phyloP scores from a whole-genome alignment of 208 protist genomes.

The Leishmania tarentolae region DNA sequence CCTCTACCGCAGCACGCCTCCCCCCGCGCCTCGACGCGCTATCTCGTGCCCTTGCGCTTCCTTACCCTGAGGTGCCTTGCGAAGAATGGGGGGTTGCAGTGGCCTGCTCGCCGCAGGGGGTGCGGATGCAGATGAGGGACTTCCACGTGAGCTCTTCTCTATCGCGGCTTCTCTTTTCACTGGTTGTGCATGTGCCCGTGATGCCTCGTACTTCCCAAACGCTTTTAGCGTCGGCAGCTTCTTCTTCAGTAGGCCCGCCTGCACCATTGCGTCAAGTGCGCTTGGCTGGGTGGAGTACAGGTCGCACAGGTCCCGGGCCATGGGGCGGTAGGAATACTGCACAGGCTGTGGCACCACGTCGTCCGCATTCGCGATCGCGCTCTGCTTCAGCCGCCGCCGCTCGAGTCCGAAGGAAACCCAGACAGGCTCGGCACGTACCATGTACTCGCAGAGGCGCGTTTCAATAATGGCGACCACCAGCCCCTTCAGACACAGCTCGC shows the following conservation, averaged over 20 bases:
- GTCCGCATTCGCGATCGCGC: conserved; percentile 28
- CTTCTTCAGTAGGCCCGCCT: conserved; percentile 22
- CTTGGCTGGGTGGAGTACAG: conserved; percentile 45
- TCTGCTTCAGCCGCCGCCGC: conserved; percentile 57
- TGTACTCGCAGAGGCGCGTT: conserved; percentile 88
- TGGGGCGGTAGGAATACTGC: conserved; percentile 66
- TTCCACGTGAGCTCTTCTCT: not conserved
- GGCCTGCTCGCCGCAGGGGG: not conserved
- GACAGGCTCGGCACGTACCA: conserved; percentile 88
- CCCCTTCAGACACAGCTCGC: conserved; percentile 80
- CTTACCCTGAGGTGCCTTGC: not conserved
- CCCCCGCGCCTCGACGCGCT: not conserved
- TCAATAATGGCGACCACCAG: conserved; percentile 83
- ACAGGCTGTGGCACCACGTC: conserved; percentile 70
- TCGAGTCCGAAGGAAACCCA: conserved; percentile 86
- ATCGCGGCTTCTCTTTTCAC: not conserved
- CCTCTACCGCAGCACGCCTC: not conserved
- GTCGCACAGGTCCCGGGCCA: conserved; percentile 65
- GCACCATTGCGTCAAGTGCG: conserved; percentile 33
- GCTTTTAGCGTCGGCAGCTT: conserved; percentile 13
- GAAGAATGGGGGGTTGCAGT: not conserved
- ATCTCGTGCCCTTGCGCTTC: not conserved
- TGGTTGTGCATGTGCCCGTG: not conserved
- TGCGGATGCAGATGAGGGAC: not conserved
- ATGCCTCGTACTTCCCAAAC: conserved; percentile 1